These are phyloP conservation scores for Phytophthora megakarya DNA, from an alignment of 352 stramenopile genomes.

Conservation along the genomic window DNA sequence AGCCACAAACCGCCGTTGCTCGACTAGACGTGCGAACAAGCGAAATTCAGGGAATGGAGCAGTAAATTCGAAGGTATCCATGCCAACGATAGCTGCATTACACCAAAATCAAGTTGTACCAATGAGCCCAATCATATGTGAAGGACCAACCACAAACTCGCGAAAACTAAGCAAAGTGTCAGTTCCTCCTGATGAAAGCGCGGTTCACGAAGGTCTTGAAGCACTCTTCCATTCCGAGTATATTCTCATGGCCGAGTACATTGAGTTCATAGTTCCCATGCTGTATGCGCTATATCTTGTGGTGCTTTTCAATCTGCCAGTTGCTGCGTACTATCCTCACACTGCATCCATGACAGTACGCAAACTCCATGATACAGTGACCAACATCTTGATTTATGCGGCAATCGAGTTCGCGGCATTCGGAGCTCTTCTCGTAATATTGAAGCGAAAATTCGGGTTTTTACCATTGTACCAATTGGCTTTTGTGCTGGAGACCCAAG, in stretches of 20 bases:
- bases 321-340: slow-evolving; percentile 30
- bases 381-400: slow-evolving; percentile 21
- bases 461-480: slow-evolving; percentile 33
- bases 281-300: slow-evolving; percentile 28
- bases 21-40: background rate
- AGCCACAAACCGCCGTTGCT: slow-evolving; percentile 1
- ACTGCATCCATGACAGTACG: slow-evolving; percentile 12
- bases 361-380: slow-evolving; percentile 3
- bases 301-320: slow-evolving; percentile 26
- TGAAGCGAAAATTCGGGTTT: slow-evolving; percentile 30
- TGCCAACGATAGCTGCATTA: background rate
- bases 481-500: slow-evolving; percentile 45
- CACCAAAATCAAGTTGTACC: slow-evolving; percentile 7
- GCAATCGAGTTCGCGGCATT: slow-evolving; percentile 26
- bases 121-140: background rate
- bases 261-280: slow-evolving; percentile 35
- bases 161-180: background rate
- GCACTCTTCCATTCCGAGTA: slow-evolving; percentile 38
- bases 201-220: slow-evolving; percentile 7
- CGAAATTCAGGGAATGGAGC: background rate
- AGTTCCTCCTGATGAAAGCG: background rate
- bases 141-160: background rate
- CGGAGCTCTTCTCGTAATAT: slow-evolving; percentile 11
- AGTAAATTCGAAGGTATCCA: background rate
- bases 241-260: slow-evolving; percentile 31